These are phyloP conservation scores for Nevesoporus exiguus DNA, from an alignment of 768 basidiomycete species.

Conservation along the genomic window DNA sequence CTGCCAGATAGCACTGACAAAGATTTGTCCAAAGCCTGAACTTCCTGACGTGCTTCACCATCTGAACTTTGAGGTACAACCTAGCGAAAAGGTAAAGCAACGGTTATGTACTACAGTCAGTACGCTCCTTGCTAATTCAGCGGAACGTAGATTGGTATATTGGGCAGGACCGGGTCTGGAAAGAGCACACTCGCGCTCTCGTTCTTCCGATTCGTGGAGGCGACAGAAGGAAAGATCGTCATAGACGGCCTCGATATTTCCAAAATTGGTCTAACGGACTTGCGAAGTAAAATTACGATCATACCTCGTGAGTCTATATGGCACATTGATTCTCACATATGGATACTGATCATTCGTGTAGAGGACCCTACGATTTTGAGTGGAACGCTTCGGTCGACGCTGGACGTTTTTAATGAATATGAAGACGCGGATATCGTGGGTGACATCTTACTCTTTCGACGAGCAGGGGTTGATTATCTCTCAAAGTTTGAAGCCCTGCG, in stretches of 20 bases:
- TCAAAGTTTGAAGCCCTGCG: slow-evolving; percentile 76
- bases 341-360: slow-evolving; percentile 21
- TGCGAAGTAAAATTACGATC: slow-evolving; percentile 74
- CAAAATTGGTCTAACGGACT: slow-evolving; percentile 74
- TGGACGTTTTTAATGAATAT: slow-evolving; percentile 87
- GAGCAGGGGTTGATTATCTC: not conserved
- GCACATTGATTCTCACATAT: not conserved
- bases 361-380: slow-evolving; percentile 90
- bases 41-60: slow-evolving; percentile 82
- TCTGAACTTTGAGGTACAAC: slow-evolving; percentile 66
- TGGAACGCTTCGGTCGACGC: slow-evolving; percentile 72
- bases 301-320: slow-evolving; percentile 54
- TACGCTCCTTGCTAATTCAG: not conserved
- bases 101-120: not conserved
- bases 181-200: slow-evolving; percentile 81
- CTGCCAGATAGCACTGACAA: not conserved
- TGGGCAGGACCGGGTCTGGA: slow-evolving; percentile 68
- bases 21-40: slow-evolving; percentile 54
- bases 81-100: slow-evolving; percentile 65
- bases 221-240: slow-evolving; percentile 67
- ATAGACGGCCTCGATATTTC: slow-evolving; percentile 82
- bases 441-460: not conserved
- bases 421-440: slow-evolving; percentile 77
- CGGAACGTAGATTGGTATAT: slow-evolving; percentile 54
- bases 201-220: slow-evolving; percentile 90